Percentiles rank a stretch among this genome's conserved stretches.
phyloP scores from a whole-genome alignment of 192 early-diverging fungal species.

The Helicostylum pulchrum region DNA sequence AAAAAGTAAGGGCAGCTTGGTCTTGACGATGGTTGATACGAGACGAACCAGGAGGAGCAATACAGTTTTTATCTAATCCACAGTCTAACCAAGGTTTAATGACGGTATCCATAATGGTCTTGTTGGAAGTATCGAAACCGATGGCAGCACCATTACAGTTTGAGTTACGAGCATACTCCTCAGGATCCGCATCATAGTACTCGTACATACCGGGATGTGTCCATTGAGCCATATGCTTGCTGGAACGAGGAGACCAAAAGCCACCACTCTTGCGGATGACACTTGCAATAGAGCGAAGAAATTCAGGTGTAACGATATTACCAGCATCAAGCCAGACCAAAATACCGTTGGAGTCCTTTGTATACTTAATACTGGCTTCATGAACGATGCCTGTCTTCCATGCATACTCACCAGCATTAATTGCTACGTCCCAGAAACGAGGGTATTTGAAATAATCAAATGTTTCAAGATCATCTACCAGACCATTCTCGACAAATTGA shows the following conservation, averaged over 20 bases:
- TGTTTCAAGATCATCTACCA: constrained; percentile 42
- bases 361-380: constrained; percentile 41
- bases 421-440: constrained; percentile 48
- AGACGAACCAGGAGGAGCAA: constrained; percentile 46
- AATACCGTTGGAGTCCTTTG: constrained; percentile 27
- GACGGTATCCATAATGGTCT: constrained; percentile 33
- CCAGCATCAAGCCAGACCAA: constrained; percentile 53
- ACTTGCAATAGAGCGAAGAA: constrained; percentile 40
- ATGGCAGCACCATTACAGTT: constrained; percentile 51
- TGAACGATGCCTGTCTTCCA: constrained; percentile 56
- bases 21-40: constrained; percentile 53
- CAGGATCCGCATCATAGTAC: constrained; percentile 35
- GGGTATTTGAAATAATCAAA: constrained; percentile 49
- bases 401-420: constrained; percentile 50
- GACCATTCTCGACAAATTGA: constrained; percentile 39
- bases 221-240: constrained; percentile 37
- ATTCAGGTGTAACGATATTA: constrained; percentile 43
- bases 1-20: constrained; percentile 49
- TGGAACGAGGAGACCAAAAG: constrained; percentile 48
- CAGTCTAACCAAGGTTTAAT: constrained; percentile 46
- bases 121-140: constrained; percentile 40
- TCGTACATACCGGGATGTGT: constrained; percentile 48
- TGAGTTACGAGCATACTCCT: constrained; percentile 29
- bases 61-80: constrained; percentile 42
- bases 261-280: constrained; percentile 39